Percentiles rank a stretch among this genome's conserved stretches.
phyloP scores from a whole-genome alignment of 495 filamentous ascomycete species.

The Penicillium paradoxum region DNA sequence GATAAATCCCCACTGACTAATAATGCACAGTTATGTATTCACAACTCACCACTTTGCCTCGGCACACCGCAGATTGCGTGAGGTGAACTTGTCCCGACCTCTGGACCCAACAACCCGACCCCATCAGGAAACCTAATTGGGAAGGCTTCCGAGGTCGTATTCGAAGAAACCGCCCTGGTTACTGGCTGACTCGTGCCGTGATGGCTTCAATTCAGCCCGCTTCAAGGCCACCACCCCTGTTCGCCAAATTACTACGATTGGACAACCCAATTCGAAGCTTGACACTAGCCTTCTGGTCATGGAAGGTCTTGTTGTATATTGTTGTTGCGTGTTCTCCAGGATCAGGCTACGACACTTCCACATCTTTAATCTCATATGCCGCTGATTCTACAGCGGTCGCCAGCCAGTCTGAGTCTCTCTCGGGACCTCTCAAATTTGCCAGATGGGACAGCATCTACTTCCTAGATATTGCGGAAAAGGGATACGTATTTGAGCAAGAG shows the following conservation, averaged over 20 bases:
- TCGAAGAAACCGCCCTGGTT: neutral
- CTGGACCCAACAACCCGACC: neutral
- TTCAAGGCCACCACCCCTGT: slow-evolving; percentile 4
- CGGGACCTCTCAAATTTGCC: slow-evolving; percentile 50
- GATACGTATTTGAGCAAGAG: slow-evolving; percentile 88
- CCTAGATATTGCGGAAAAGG: slow-evolving; percentile 58
- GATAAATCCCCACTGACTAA: slow-evolving; percentile 11
- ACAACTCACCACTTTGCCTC: neutral
- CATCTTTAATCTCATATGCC: slow-evolving; percentile 48
- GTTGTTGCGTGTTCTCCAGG: slow-evolving; percentile 62
- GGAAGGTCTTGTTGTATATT: slow-evolving; percentile 69
- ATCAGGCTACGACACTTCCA: slow-evolving; percentile 86
- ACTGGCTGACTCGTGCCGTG: neutral
- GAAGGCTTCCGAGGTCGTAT: neutral
- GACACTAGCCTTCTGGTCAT: slow-evolving; percentile 43
- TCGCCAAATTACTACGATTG: slow-evolving; percentile 26
- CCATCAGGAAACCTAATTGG: neutral
- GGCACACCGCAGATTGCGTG: neutral
- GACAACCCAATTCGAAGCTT: slow-evolving; percentile 34
- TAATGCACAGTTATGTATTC: slow-evolving; percentile 6
- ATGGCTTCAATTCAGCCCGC: slow-evolving; percentile 14
- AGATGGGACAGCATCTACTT: slow-evolving; percentile 96
- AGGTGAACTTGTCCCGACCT: neutral
- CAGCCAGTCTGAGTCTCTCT: slow-evolving; percentile 16
- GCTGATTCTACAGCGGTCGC: slow-evolving; percentile 6